A percentile compares a stretch with the other conserved stretches of the same genome.
Evolutionary conservation across 768 basidiomycete genomes (phyloP).

Genomic region (Pholiota microspora): DNA sequence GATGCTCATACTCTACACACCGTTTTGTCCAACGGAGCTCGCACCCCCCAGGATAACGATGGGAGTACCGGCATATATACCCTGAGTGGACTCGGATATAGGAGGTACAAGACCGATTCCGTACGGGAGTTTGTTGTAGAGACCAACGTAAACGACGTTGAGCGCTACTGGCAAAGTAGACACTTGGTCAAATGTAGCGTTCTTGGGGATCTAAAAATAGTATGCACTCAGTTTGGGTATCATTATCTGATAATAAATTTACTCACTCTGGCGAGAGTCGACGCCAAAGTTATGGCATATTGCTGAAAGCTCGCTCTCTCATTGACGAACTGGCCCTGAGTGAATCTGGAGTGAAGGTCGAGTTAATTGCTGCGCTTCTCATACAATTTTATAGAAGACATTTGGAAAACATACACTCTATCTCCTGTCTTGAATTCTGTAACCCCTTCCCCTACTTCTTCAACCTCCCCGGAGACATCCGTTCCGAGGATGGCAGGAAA

Average conservation of each 20-base stretch:
- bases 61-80: constrained; percentile 39
- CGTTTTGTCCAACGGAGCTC: constrained; percentile 49
- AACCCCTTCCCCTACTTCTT: constrained; percentile 14
- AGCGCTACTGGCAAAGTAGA: constrained; percentile 47
- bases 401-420: constrained; percentile 19
- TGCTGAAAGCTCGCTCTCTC: constrained; percentile 42
- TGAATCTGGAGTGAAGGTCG: background rate
- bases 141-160: constrained; percentile 47
- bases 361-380: too few species aligned
- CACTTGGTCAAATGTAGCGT: constrained; percentile 46
- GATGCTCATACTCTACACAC: constrained; percentile 23
- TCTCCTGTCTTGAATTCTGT: constrained; percentile 12
- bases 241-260: background rate
- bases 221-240: background rate
- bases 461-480: constrained; percentile 17
- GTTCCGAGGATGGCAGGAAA: constrained; percentile 16
- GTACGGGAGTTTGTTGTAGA: constrained; percentile 37
- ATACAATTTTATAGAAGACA: too few species aligned
- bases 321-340: constrained; percentile 35
- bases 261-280: constrained; percentile 12
- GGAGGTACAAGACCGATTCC: constrained; percentile 41
- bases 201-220: constrained; percentile 39
- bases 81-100: constrained; percentile 31
- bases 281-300: constrained; percentile 24
- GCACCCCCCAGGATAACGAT: constrained; percentile 48